Conservation (phyloP, 2,329 filamentous ascomycete genomes). For the Ceratocystis alfenasii region DNA sequence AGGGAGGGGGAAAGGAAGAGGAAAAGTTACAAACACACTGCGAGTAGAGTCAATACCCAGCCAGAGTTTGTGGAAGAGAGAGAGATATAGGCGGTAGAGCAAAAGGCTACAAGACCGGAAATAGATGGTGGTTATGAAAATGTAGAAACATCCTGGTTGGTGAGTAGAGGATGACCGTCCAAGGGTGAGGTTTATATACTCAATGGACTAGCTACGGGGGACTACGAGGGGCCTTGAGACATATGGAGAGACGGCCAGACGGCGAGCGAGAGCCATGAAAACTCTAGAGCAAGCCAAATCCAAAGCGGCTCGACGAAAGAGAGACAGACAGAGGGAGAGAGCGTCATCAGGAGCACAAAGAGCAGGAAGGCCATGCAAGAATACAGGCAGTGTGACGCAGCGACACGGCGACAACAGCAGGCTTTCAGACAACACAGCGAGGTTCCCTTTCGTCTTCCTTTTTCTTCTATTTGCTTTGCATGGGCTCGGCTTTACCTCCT, state of each 20-base stretch:
- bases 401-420: background rate
- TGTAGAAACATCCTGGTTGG: background rate
- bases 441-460: background rate
- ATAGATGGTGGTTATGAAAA: background rate
- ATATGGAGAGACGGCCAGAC: too few species aligned
- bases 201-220: too few species aligned
- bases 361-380: background rate
- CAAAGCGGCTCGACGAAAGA: too few species aligned
- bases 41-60: background rate
- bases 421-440: conserved; percentile 5
- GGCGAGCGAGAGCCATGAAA: background rate
- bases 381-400: conserved; percentile 7
- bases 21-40: background rate
- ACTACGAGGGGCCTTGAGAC: too few species aligned
- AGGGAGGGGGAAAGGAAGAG: background rate
- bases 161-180: too few species aligned
- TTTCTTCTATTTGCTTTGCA: background rate
- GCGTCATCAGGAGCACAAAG: conserved; percentile 8
- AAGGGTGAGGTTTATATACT: too few species aligned
- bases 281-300: too few species aligned
- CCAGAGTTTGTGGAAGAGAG: background rate
- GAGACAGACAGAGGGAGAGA: background rate
- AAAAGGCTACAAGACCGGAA: background rate
- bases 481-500: background rate
- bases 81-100: background rate